phyloP scores from a whole-genome alignment of 1,284 basidiomycete genomes.

The Papiliotrema laurentii region DNA sequence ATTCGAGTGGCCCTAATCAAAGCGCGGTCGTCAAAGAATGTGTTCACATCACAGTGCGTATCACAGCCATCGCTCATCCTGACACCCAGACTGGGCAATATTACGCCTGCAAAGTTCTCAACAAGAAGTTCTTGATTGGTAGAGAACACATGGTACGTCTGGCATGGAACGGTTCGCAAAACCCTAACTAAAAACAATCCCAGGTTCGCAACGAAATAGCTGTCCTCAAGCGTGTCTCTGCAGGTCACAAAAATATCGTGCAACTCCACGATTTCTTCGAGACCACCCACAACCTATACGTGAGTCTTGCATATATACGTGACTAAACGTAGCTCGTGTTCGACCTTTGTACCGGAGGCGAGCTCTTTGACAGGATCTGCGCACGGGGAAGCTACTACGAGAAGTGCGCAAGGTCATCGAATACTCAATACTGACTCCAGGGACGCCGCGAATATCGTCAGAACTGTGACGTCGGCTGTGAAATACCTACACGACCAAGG shows the following conservation, averaged over 20 bases:
- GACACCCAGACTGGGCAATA: slow-evolving; percentile 50
- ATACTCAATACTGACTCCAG: slow-evolving; percentile 46
- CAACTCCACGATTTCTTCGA: slow-evolving; percentile 97
- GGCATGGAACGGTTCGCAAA: not conserved
- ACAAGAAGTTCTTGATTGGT: slow-evolving; percentile 89
- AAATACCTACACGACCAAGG: slow-evolving; percentile 88
- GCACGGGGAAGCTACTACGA: slow-evolving; percentile 97
- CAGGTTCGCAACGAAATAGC: slow-evolving; percentile 96
- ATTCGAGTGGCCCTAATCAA: slow-evolving; percentile 26
- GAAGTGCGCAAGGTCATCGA: slow-evolving; percentile 55
- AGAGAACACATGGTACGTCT: slow-evolving; percentile 47
- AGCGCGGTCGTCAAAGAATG: slow-evolving; percentile 69
- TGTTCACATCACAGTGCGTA: slow-evolving; percentile 85
- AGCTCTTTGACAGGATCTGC: slow-evolving; percentile 97
- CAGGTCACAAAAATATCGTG: slow-evolving; percentile 81
- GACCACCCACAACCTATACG: slow-evolving; percentile 88
- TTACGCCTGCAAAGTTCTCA: slow-evolving; percentile 55
- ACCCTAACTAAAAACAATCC: not conserved
- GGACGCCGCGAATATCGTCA: slow-evolving; percentile 84
- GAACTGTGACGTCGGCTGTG: slow-evolving; percentile 81
- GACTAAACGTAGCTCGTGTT: slow-evolving; percentile 63
- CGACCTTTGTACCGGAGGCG: slow-evolving; percentile 95
- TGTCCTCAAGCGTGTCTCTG: slow-evolving; percentile 90
- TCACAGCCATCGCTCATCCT: slow-evolving; percentile 14
- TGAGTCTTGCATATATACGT: slow-evolving; percentile 12